Base-by-base conservation (phyloP, 2,329 filamentous ascomycete species). In the Paecilomyces formosus region DNA sequence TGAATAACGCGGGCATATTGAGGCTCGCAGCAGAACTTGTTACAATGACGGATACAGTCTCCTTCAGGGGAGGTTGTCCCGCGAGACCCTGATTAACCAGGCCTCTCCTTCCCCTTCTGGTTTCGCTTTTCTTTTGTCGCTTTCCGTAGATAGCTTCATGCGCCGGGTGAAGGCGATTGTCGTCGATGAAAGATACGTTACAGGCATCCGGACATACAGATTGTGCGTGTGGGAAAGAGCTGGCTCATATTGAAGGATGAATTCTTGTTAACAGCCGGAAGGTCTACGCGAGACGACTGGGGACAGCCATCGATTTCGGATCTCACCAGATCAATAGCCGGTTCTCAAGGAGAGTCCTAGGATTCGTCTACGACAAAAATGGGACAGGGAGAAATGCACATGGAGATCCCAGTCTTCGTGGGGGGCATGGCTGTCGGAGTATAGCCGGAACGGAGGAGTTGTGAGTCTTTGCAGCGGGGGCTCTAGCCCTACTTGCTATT, bases 141-240 rank as follows among this genome's bases (percentile, higher is more conserved):
- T 68, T 61, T 66, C 65, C 66, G 71, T 74, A 74, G 72, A 73
- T 73, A 72, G 69, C 69, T 66, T 59, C 67, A 59, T 64, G 62
- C 61, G 61, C 60, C 60, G 58, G 59, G 51, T 55, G 54, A 53
- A n/a, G 35, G 33, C 49, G 55, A 49, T 26, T 52, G 22, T 24
- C 21, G 9, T 24, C 22, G 22, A 28, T 31, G 50, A 52, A 21
- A 24, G 22, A 13, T 52, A 9, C 50, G 26, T 15, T 15, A 52
- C 18, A 26, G 50, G 11, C 21, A 26, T 15, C 50, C 7, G 50
- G 28, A 26, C 13, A 28, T 28, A 28, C 50, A 52, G n/a, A 45
- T 18, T 18, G n/a, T n/a, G 15, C n/a, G 9, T 18, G 39, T 18
- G 13, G 35, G n/a, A 18, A 45, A 45, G 35, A 45, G n/a, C 39